Evolutionary conservation across 1,284 basidiomycete species (phyloP), one percentile per base, ranked within the genome.

Genomic region (Calocybe gambosa): DNA sequence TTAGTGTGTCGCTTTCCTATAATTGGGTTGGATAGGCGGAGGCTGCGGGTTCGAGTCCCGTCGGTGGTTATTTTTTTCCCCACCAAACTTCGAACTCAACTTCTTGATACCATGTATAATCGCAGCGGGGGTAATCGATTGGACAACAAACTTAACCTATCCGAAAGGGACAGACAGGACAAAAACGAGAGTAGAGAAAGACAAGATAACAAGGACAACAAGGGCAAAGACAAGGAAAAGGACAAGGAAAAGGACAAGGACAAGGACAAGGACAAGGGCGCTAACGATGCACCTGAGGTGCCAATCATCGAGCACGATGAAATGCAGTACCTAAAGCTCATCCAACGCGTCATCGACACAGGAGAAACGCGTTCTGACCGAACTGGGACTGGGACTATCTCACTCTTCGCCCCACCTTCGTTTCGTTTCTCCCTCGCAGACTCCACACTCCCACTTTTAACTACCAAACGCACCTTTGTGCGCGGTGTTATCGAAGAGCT

Each of bases 401-500:
- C 93, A 39, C 64, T 94, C 61, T 97, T 97, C 61, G 93, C 92
- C 0, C 93, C 93, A 4, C 88, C 85, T 6, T 77, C 84, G 15
- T 71, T 97, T 35, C 87, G 92, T 16, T 97, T 96, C 74, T 87
- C 87, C 10, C 81, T 97, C 43, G 67, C 78, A 5, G 62, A 87
- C 63, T 69, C 71, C 44, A 79, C 79, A 1, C 71, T 99, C 9
- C 95, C 95, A 0, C 78, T 99, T 13, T 74, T 98, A 35, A 98
- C 95, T 10, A 99, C 95, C 0, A 99, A 99, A 66, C 82, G 90
- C 50, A 95, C 94, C 1, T 98, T 97, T 62, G 70, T 87, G 19
- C 85, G 90, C 29, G 94, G 92, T 0, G 94, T 99, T 26, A 70
- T 93, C 16, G 93, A 97, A 62, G 95, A 99, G 61, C 80, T 99